Evolutionary conservation across 805 yeast genomes (phyloP).

Genomic region (Lipomyces japonicus): DNA sequence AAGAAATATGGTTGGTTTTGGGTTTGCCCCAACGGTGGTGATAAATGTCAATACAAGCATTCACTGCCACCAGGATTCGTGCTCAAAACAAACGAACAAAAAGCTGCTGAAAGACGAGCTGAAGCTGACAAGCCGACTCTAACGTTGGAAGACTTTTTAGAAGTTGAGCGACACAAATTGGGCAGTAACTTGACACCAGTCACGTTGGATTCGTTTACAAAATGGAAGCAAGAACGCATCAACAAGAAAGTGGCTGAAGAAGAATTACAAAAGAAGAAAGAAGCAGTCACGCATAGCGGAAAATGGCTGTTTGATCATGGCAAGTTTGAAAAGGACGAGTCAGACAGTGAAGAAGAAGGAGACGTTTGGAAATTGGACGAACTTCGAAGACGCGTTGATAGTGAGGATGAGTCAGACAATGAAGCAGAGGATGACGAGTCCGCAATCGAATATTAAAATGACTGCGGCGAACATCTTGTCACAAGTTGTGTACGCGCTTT

Average conservation of each 20-base stretch:
- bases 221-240: slow-evolving; percentile 75
- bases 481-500: background rate
- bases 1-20: slow-evolving; percentile 99
- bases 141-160: slow-evolving; percentile 92
- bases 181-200: slow-evolving; percentile 79
- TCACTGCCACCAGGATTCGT: slow-evolving; percentile 96
- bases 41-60: slow-evolving; percentile 89
- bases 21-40: slow-evolving; percentile 94
- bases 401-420: slow-evolving; percentile 20
- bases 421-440: slow-evolving; percentile 12
- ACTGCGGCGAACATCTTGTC: background rate
- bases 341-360: slow-evolving; percentile 35
- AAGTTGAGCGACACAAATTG: slow-evolving; percentile 82
- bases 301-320: slow-evolving; percentile 40
- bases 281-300: slow-evolving; percentile 24
- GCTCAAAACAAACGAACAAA: slow-evolving; percentile 93
- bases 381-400: slow-evolving; percentile 37
- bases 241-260: slow-evolving; percentile 48
- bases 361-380: slow-evolving; percentile 39
- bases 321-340: slow-evolving; percentile 34
- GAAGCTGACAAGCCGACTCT: slow-evolving; percentile 81
- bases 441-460: background rate
- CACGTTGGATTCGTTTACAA: slow-evolving; percentile 69
- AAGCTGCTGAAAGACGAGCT: slow-evolving; percentile 81
- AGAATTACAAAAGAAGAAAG: slow-evolving; percentile 46